Conservation (phyloP, 768 basidiomycete genomes). For the Mycena filopes region DNA sequence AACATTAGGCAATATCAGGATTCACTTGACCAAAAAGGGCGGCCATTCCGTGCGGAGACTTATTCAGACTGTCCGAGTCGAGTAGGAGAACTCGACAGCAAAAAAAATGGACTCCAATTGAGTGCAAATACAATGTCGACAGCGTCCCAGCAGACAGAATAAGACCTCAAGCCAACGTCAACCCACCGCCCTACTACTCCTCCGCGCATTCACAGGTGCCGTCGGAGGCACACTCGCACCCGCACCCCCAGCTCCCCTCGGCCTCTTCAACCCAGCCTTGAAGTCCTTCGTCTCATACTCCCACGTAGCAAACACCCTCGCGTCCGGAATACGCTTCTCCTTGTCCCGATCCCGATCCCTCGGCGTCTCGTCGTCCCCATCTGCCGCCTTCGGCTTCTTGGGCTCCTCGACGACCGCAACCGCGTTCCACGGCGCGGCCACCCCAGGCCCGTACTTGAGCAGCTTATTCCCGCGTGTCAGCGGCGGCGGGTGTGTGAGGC, state of each 20-base stretch:
- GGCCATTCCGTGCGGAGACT: no score
- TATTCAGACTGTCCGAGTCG: no score
- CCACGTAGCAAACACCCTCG: constrained; percentile 67
- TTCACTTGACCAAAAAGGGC: no score
- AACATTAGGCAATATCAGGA: no score
- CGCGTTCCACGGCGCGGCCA: constrained; percentile 66
- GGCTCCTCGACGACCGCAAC: constrained; percentile 37
- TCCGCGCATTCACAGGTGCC: background rate
- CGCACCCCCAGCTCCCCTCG: constrained; percentile 1
- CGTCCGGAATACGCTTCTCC: constrained; percentile 52
- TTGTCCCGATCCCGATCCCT: constrained; percentile 42
- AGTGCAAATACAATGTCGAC: no score
- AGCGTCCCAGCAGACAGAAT: background rate
- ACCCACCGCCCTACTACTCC: constrained; percentile 23
- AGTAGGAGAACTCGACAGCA: no score
- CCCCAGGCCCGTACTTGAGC: constrained; percentile 58
- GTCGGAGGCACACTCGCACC: background rate
- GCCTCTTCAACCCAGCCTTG: constrained; percentile 43
- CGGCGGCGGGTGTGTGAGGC: constrained; percentile 73
- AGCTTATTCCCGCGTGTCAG: constrained; percentile 63
- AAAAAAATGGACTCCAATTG: no score
- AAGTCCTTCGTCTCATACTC: constrained; percentile 65
- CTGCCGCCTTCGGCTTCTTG: constrained; percentile 42
- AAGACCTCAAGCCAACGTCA: background rate
- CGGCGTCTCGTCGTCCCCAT: constrained; percentile 44